Percentiles rank a stretch among this genome's conserved stretches.
These are phyloP conservation scores for Colletotrichum spaethianum DNA, from an alignment of 2,329 filamentous ascomycete genomes.

Conservation along the genomic window DNA sequence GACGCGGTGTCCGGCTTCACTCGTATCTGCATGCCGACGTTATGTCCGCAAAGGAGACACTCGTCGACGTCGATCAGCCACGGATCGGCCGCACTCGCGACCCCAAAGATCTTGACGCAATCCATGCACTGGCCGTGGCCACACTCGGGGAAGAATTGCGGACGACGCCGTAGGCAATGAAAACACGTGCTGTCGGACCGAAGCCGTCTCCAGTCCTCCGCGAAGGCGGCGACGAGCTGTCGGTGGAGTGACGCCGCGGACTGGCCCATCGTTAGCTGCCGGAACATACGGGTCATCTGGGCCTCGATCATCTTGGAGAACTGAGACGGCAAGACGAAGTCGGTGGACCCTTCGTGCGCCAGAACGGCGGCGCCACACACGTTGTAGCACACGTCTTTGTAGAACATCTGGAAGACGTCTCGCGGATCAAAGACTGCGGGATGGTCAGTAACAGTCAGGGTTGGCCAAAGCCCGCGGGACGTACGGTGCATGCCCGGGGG, in stretches of 20 bases:
- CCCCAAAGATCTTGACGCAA: constrained; percentile 11
- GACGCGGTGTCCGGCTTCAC: constrained; percentile 16
- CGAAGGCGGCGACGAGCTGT: neutral
- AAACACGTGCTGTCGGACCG: neutral
- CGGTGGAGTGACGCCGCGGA: neutral
- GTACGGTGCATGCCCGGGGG: constrained; percentile 13
- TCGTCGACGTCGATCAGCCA: neutral
- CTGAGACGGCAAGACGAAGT: constrained; percentile 1
- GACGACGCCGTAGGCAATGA: neutral
- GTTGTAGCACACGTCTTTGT: constrained; percentile 9
- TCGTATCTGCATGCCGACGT: neutral
- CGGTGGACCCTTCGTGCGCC: neutral
- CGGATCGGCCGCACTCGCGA: neutral
- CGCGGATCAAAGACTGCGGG: constrained; percentile 18
- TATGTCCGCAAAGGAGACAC: constrained; percentile 7
- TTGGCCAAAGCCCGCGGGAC: neutral
- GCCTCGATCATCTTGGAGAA: constrained; percentile 18
- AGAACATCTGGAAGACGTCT: constrained; percentile 24
- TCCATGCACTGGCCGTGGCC: constrained; percentile 14
- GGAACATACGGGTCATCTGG: constrained; percentile 2
- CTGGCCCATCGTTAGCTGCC: neutral
- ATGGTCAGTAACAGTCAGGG: neutral
- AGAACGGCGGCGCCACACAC: neutral
- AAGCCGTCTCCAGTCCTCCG: neutral
- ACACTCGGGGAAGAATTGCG: neutral